These are phyloP conservation scores for Umbelopsis ramanniana DNA, from an alignment of 192 early-diverging fungal genomes.

Conservation along the genomic window DNA sequence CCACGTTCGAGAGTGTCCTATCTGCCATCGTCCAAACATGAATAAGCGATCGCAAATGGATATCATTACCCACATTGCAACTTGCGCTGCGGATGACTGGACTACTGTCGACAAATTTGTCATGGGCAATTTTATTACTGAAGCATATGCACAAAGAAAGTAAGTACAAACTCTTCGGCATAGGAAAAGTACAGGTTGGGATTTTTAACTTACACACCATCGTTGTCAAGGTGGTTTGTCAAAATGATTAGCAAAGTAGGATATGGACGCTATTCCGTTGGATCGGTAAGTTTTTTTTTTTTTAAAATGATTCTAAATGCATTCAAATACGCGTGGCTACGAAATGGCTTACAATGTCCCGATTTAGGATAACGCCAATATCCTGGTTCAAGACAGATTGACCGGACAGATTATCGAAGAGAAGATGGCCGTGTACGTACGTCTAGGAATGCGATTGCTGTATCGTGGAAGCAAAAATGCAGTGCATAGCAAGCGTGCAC, in stretches of 20 bases:
- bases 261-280: slow-evolving; percentile 44
- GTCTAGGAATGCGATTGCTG: slow-evolving; percentile 70
- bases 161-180: slow-evolving; percentile 45
- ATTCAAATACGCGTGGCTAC: background rate
- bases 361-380: slow-evolving; percentile 60
- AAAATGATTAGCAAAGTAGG: slow-evolving; percentile 24
- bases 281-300: background rate
- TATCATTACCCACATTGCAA: slow-evolving; percentile 68
- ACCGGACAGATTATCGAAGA: slow-evolving; percentile 69
- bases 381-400: slow-evolving; percentile 66
- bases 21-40: slow-evolving; percentile 58
- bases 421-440: slow-evolving; percentile 70
- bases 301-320: background rate
- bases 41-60: slow-evolving; percentile 56
- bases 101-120: slow-evolving; percentile 65
- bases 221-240: slow-evolving; percentile 26
- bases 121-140: slow-evolving; percentile 70
- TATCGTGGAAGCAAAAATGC: slow-evolving; percentile 50
- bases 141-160: slow-evolving; percentile 66
- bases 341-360: background rate
- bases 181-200: too few relatives aligned
- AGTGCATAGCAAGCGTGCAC: slow-evolving; percentile 2
- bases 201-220: background rate
- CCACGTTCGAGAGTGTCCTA: slow-evolving; percentile 63
- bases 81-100: slow-evolving; percentile 64